Evolutionary conservation across 2,329 filamentous ascomycete species (phyloP), one percentile per base, ranked within the genome.

Genomic region (Sporothrix curviconia): DNA sequence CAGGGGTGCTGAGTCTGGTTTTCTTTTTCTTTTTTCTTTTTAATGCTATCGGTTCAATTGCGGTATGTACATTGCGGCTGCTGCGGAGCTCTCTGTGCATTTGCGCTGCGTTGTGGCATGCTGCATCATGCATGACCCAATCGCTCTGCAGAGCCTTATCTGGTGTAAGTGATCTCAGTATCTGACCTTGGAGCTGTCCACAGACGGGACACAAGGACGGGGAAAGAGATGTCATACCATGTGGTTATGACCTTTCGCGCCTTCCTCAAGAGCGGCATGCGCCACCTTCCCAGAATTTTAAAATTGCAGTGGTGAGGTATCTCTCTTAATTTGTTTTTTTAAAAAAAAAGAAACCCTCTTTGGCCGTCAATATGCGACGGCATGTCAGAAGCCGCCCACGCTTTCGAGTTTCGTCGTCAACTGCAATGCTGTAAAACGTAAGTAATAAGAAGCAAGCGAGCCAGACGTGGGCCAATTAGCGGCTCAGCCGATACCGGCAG

Each of bases 401-500:
- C 17, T 49, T 51, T 51, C 36, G 3, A 37, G 12, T 50, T 42
- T 43, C 15, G 55, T 37, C 43, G 55, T 54, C 51, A 54, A 54
- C 37, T 44, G 12, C 28, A 24, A 44, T 54, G 19, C 19, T 24
- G 32, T 49, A 40, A 39, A 39, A 49, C 24, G 24, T 39, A 22
- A 19, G 32, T 46, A 44, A 37, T 36, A 37, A 8, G 39, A 54
- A 44, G 28, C 17, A n/a, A n/a, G 22, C 9, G 28, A 25, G 56
- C 37, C 42, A 15, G 30, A 17, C 7, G 25, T 40, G 51, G 43
- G 15, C 57, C 57, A 59, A 59, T 56, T 42, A 55, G 58, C 43
- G 55, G 11, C 34, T 37, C 51, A 44, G 59, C 61, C 61, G 61
- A 59, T 63, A 63, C 56, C 61, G 61, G 61, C 59, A 61, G 49